Percentiles rank a stretch among this genome's conserved stretches.
Conservation (phyloP, 2,329 filamentous ascomycete species). For the Fusarium nelsonii region DNA sequence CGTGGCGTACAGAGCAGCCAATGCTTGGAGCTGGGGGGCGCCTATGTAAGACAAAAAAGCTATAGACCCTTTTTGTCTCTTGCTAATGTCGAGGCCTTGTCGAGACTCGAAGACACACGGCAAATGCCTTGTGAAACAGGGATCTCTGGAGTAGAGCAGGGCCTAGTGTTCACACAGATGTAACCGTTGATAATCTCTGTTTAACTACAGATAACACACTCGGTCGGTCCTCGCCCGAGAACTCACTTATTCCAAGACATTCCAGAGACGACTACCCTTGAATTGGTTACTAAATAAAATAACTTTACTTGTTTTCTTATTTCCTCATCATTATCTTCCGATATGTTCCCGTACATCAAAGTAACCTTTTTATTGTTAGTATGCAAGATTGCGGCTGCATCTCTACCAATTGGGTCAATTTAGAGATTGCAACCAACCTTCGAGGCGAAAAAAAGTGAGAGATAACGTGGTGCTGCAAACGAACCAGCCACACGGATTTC, state of each 20-base stretch:
- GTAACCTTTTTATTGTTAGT: neutral
- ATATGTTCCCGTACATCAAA: slow-evolving; percentile 9
- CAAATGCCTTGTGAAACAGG: slow-evolving; percentile 26
- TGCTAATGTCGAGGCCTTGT: slow-evolving; percentile 3
- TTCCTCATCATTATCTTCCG: neutral
- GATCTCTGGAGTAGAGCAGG: neutral
- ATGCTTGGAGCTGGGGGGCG: neutral
- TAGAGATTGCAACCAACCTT: slow-evolving; percentile 23
- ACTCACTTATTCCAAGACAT: slow-evolving; percentile 9
- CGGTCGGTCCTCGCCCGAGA: neutral
- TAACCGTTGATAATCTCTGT: slow-evolving; percentile 9
- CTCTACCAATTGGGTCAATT: slow-evolving; percentile 31
- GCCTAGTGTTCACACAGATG: slow-evolving; percentile 18
- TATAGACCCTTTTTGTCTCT: slow-evolving; percentile 21
- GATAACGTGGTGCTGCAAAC: slow-evolving; percentile 37
- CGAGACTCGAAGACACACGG: slow-evolving; percentile 12
- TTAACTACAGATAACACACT: slow-evolving; percentile 11
- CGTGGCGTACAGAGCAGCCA: slow-evolving; percentile 34
- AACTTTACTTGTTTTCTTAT: neutral
- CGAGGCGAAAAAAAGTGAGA: slow-evolving; percentile 8
- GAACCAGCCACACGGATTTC: slow-evolving; percentile 12
- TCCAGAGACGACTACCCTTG: slow-evolving; percentile 2
- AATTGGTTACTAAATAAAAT: slow-evolving; percentile 3
- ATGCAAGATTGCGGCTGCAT: slow-evolving; percentile 35
- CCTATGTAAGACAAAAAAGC: neutral